Evolutionary conservation across 2,329 filamentous ascomycete species (phyloP), one percentile per base, ranked within the genome.

Genomic region (Zymoseptoria pseudotritici): DNA sequence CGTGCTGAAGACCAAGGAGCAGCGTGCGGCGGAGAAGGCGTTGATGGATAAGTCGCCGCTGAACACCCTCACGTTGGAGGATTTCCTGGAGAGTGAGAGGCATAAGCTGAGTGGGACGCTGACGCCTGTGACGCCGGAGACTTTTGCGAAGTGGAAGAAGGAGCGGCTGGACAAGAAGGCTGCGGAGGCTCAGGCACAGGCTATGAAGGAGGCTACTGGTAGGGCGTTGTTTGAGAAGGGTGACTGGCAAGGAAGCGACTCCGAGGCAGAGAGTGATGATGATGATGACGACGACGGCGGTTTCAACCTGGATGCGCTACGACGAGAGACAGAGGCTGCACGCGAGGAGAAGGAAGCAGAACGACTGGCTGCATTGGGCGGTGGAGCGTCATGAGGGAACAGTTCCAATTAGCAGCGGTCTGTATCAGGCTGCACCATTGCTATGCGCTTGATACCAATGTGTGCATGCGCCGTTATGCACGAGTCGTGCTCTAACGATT

Each of bases 71-170:
- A 99, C 94, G 0, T 83, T 99, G 53, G 94, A 99, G 79, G 94
- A 99, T 74, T 99, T 97, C 82, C 79, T 99, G 58, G 94, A 99
- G 76, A 93, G 89, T 0, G 93, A 99, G 79, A 85, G 94, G 68
- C 91, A 97, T 79, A 97, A 97, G 77, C 85, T 99, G 56, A 92
- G 88, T 0, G 94, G 93, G 58, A 91, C 82, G 0, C 82, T 97
- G 56, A 99, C 95, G 1, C 95, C 95, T 4, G 95, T 99, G 63
- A 99, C 90, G 1, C 88, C 87, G 2, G 94, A 99, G 73, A 83
- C 86, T 0, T 99, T 99, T 72, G 91, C 91, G 63, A 94, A 94
- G 72, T 99, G 94, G 94, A 99, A 99, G 83, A 87, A 92, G 78
- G 89, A 96, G 57, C 88, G 94, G 52, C 73, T 97, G 67, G 86